Base-by-base conservation (phyloP, 805 yeast species). In the Diddensiella caesifluorescens region DNA sequence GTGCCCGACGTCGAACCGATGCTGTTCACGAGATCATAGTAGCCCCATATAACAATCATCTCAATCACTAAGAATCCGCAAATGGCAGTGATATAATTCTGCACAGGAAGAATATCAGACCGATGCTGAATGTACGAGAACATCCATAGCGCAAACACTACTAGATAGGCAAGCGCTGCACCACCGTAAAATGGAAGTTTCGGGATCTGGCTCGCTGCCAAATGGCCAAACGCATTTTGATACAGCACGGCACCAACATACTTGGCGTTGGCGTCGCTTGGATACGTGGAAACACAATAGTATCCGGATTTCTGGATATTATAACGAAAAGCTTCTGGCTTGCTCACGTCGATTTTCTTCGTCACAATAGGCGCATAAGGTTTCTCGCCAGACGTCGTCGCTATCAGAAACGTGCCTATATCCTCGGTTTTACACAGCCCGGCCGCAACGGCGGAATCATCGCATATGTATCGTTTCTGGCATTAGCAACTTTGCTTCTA, bases 151-250 rank as follows among this genome's bases (percentile, higher is more conserved):
- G 83, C 79, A 57, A 87, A 71, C 6, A 87, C 80, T 30, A 85
- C 82, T 4, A 83, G 86, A 59, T 92, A 92, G 31, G 83, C 77
- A 27, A 92, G 71, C 1, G 96, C 85, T 55, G 87, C 70, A 12
- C 84, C 74, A 1, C 95, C 97, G 60, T 87, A 92, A 20, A 87
- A 77, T 7, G 95, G 87, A 48, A 92, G 71, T 55, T 89, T 86
- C 22, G 97, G 95, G 52, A 86, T 82, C 60, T 92, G 95, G 26
- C 89, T 70, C 4, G 95, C 98, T 23, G 94, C 77, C 44, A 92
- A 68, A 46, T 85, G 75, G 44, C 98, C 98, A 62, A 75, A 92
- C 3, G 97, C 84, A 64, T 89, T 92, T 67, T 87, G 92, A 65
- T 86, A 92, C 53, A 80, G 81, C 33, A 83, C 82, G n/a, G 65